Conservation (phyloP, 768 basidiomycete species). For the Russula ochroleuca region DNA sequence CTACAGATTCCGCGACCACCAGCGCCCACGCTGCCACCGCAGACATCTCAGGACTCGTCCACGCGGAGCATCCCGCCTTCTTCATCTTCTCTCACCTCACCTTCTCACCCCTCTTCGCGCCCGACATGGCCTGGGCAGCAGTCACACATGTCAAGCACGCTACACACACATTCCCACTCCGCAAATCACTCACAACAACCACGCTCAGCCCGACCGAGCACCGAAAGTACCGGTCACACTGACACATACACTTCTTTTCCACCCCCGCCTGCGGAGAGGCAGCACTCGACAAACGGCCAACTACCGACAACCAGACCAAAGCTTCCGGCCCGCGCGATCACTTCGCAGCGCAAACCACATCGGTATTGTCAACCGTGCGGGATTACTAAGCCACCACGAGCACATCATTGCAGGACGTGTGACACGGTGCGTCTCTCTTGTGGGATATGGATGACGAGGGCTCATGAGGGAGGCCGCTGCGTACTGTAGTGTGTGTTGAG, state of each 20-base stretch:
- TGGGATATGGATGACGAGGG: background rate
- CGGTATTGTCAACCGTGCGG: slow-evolving; percentile 63
- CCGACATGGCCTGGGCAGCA: slow-evolving; percentile 6
- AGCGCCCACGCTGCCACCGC: slow-evolving; percentile 2
- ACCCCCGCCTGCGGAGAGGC: background rate
- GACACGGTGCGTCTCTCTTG: slow-evolving; percentile 53
- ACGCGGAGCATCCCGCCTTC: slow-evolving; percentile 22
- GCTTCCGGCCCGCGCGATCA: slow-evolving; percentile 37
- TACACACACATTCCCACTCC: background rate
- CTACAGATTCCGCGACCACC: background rate
- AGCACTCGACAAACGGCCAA: background rate
- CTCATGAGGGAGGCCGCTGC: background rate
- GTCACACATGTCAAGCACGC: slow-evolving; percentile 12
- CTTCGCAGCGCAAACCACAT: slow-evolving; percentile 55
- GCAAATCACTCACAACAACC: slow-evolving; percentile 3
- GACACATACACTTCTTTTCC: background rate
- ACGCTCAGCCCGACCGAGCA: background rate
- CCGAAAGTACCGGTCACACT: background rate
- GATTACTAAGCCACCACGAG: slow-evolving; percentile 65
- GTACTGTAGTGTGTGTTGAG: slow-evolving; percentile 65
- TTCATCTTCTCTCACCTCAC: slow-evolving; percentile 13
- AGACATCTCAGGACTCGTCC: slow-evolving; percentile 13
- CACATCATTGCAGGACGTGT: slow-evolving; percentile 80
- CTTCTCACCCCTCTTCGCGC: background rate
- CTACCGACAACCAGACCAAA: background rate